Evolutionary conservation across 1,284 basidiomycete species (phyloP).

Genomic region (Marasmius sp.): DNA sequence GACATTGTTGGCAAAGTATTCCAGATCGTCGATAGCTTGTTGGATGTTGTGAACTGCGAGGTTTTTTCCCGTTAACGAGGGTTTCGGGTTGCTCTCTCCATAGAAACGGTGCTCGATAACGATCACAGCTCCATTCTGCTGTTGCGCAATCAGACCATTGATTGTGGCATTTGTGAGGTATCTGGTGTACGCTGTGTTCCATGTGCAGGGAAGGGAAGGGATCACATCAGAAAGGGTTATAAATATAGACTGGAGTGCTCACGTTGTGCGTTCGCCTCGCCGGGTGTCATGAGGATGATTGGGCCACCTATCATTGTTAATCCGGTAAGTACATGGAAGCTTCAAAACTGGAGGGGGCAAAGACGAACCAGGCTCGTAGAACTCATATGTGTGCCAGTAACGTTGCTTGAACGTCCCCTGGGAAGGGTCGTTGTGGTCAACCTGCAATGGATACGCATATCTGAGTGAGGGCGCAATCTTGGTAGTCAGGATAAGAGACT

Average conservation of each 20-base stretch:
- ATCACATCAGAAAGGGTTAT: background rate
- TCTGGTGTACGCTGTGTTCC: constrained; percentile 42
- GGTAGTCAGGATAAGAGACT: background rate
- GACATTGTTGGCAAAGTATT: constrained; percentile 68
- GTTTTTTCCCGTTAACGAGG: constrained; percentile 58
- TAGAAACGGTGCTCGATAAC: constrained; percentile 53
- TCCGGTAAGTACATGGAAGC: background rate
- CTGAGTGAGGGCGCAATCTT: background rate
- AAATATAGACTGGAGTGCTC: background rate
- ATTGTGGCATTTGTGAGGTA: constrained; percentile 68
- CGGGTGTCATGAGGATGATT: constrained; percentile 37
- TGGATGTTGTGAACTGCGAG: constrained; percentile 63
- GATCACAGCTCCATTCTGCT: constrained; percentile 61
- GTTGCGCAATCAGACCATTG: constrained; percentile 66
- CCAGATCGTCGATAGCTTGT: constrained; percentile 71
- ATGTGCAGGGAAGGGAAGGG: background rate
- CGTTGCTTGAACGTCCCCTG: constrained; percentile 78
- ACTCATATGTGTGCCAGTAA: constrained; percentile 67
- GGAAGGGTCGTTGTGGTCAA: constrained; percentile 67
- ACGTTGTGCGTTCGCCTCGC: constrained; percentile 37
- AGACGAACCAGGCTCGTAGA: constrained; percentile 50
- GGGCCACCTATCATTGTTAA: background rate
- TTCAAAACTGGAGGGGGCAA: background rate
- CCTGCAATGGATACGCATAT: constrained; percentile 19
- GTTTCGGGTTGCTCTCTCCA: constrained; percentile 52